Base-by-base conservation (phyloP, 2,329 filamentous ascomycete genomes). In the Cadophora gregata region DNA sequence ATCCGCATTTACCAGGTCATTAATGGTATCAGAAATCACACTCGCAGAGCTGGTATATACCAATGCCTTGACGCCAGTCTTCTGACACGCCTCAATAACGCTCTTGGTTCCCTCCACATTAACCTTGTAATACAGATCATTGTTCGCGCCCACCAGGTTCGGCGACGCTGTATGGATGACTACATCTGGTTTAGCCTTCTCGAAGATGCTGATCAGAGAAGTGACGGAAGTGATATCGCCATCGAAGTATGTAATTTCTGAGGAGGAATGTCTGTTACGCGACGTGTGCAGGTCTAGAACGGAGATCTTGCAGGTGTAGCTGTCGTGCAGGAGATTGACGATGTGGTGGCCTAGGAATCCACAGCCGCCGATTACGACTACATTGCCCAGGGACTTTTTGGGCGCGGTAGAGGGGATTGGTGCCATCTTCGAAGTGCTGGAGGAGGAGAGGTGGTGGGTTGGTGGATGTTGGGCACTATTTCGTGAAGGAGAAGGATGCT, bases 21-120 rank as follows among this genome's bases (percentile, higher is more conserved):
- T 86, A 68, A 85, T 82, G 73, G 94, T 94, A 80, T 98, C 93
- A 76, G 92, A 90, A 70, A 97, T 84, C 69, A 97, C 90, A 68
- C 93, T 96, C 62, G 92, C 91, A 63, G 91, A 96, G 78, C 92
- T 96, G 21, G 95, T 98, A 80, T 95, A 97, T 56, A 98, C 92
- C 70, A 98, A 88, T 0, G 87, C 92, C 80, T 89, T 92, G 75
- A 95, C 93, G 69, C 86, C 89, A 45, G 86, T 85, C 71, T 86
- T 82, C 75, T 86, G 85, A 73, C 91, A 91, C 19, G 92, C 92
- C 42, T 90, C 87, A 63, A 98, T 82, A 59, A 97, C 86, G 71
- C 90, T 89, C 71, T 84, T 84, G 16, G 96, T 97, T 61, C 95
- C 95, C 61, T 93, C 90, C 62, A 97, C 90, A 78, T 98, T 99